phyloP scores from a whole-genome alignment of 73 alveolate species.

The Paraurostyla sp. region DNA sequence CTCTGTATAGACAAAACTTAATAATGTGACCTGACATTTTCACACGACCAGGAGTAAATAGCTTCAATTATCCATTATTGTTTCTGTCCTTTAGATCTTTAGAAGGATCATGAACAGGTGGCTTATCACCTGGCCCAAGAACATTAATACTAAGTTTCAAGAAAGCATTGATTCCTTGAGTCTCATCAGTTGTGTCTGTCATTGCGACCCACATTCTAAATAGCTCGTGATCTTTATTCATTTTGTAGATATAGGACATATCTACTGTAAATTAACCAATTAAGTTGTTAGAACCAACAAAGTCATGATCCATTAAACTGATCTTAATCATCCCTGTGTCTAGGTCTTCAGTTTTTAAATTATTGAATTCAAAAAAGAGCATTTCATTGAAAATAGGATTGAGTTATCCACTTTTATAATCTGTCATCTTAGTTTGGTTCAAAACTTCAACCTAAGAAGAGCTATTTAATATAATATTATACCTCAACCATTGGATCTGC shows the following conservation, averaged over 20 bases:
- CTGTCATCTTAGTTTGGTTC: conserved; percentile 44
- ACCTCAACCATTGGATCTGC: conserved; percentile 77
- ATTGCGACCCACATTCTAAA: conserved; percentile 82
- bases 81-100: conserved; percentile 66
- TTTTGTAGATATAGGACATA: conserved; percentile 63
- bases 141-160: conserved; percentile 70
- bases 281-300: conserved; percentile 57
- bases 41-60: conserved; percentile 68
- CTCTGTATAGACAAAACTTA: conserved; percentile 68
- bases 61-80: conserved; percentile 57
- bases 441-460: conserved; percentile 37
- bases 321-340: conserved; percentile 59
- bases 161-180: conserved; percentile 79
- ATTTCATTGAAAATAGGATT: conserved; percentile 70
- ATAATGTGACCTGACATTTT: conserved; percentile 52
- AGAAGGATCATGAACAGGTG: conserved; percentile 82
- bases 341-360: conserved; percentile 36
- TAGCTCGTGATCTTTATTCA: conserved; percentile 83
- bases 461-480: not conserved
- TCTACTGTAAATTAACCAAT: conserved; percentile 69
- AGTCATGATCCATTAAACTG: conserved; percentile 58
- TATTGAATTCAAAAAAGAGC: conserved; percentile 55
- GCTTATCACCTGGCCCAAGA: conserved; percentile 90
- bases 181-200: conserved; percentile 81
- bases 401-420: conserved; percentile 25